Base-by-base conservation (phyloP, 176 grass and related monocot species). In the Bromus sterilis region DNA sequence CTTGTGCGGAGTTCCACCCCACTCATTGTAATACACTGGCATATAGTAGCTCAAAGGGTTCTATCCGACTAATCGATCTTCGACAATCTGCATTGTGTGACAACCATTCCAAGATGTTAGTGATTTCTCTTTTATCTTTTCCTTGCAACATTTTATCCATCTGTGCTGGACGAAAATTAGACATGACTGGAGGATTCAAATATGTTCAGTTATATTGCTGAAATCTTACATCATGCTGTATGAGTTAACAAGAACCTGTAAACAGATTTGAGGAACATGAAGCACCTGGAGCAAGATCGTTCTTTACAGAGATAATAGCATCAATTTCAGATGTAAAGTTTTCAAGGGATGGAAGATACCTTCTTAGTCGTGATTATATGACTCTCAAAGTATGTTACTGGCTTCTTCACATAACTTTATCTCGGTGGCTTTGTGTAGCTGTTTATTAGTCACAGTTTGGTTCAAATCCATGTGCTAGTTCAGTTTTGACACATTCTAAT, bases 341-440 rank as follows among this genome's bases (percentile, higher is more conserved):
- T 88, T 83, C 94, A 36, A 97, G 87, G 77, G 82, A 91, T 30
- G 94, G 94, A 74, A 91, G 91, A 84, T 60, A 94, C 81, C 89
- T 97, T 80, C 94, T 97, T 64, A 94, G 94, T 73, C 94, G 94
- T 81, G 94, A 97, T 87, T 97, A 97, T 87, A 97, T 97, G 94
- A 94, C 91, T 64, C 94, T 97, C 15, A 97, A 97, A 89, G 94
- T 97, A 80, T 32, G 46, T 84, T 77, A 67, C 21, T 56, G 72
- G 3, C 36, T 56, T 71, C 66, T 74, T 20, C 11, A 51, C 18
- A 2, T 49, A 32, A n/a, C 74, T 29, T 44, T 35, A 76, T 78
- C 42, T 76, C 20, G 20, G 16, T 48, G 18, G 14, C 62, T 32
- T 82, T 56, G 2, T 18, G 1, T 57, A 7, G 18, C 36, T 58